Conservation (phyloP, 768 basidiomycete genomes). For the Gloeopeniophorella convolvens region DNA sequence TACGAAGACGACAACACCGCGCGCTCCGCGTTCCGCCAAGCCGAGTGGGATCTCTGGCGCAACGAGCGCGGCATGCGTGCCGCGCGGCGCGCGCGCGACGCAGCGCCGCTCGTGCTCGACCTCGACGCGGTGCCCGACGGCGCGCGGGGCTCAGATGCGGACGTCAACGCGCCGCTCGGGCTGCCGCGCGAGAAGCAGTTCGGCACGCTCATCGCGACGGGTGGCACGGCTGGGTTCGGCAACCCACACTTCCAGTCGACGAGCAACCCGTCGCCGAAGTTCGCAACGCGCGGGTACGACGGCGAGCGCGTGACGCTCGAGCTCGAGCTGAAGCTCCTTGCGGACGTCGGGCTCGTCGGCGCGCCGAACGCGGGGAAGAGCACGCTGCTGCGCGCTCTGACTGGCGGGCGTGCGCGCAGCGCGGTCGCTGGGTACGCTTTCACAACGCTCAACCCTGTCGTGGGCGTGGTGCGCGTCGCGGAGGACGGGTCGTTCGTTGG, state of each 20-base stretch:
- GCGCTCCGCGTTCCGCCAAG: slow-evolving; percentile 63
- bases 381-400: slow-evolving; percentile 84
- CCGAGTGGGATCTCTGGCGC: slow-evolving; percentile 52
- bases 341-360: slow-evolving; percentile 94
- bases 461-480: slow-evolving; percentile 82
- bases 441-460: slow-evolving; percentile 90
- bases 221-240: slow-evolving; percentile 78
- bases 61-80: slow-evolving; percentile 56
- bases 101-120: slow-evolving; percentile 48
- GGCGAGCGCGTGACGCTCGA: slow-evolving; percentile 78
- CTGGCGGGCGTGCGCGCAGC: slow-evolving; percentile 74
- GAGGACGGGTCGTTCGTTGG: slow-evolving; percentile 76
- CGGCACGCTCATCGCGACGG: slow-evolving; percentile 64
- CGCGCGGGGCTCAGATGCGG: slow-evolving; percentile 40
- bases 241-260: slow-evolving; percentile 79
- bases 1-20: slow-evolving; percentile 54
- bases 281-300: slow-evolving; percentile 69
- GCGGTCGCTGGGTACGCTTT: slow-evolving; percentile 90
- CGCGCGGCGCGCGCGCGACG: slow-evolving; percentile 36
- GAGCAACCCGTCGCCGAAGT: slow-evolving; percentile 75
- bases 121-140: slow-evolving; percentile 47
- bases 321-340: slow-evolving; percentile 87
- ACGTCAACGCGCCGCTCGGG: slow-evolving; percentile 68
- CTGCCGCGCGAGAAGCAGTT: slow-evolving; percentile 43
- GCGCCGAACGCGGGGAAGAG: slow-evolving; percentile 95